Conservation (phyloP, 2,329 filamentous ascomycete species). For the Epichloe gansuensis region DNA sequence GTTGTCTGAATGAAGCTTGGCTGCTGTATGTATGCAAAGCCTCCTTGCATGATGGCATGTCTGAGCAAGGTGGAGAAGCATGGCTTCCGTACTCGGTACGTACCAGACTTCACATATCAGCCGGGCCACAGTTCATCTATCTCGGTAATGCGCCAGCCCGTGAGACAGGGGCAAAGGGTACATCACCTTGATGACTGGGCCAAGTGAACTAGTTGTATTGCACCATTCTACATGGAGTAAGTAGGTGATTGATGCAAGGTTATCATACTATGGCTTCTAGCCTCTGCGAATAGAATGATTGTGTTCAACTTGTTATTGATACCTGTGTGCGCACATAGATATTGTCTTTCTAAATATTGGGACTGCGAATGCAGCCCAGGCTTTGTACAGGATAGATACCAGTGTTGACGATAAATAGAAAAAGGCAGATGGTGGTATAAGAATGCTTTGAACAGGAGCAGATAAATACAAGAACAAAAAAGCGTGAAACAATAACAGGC, state of each 20-base stretch:
- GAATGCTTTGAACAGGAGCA: not conserved
- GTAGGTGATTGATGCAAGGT: not conserved
- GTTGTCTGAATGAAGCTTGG: not conserved
- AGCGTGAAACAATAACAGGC: not conserved
- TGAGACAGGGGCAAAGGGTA: not conserved
- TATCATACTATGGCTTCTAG: not conserved
- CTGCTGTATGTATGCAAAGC: not conserved
- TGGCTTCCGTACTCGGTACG: not conserved
- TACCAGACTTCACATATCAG: too few relatives aligned
- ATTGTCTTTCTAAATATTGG: not conserved
- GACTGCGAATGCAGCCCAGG: not conserved
- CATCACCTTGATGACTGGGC: not conserved
- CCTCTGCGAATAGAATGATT: not conserved
- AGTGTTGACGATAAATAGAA: not conserved
- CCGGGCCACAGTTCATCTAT: not conserved
- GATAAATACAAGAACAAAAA: not conserved
- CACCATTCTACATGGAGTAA: not conserved
- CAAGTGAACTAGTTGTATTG: not conserved
- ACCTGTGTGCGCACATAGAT: not conserved
- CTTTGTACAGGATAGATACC: not conserved
- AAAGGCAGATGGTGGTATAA: slow-evolving; percentile 1
- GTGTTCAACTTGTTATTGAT: not conserved
- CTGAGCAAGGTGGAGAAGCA: not conserved
- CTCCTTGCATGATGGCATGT: slow-evolving; percentile 2
- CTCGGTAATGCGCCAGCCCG: not conserved